Evolutionary conservation across 345 rosid species (phyloP).

Genomic region (Moringa oleifera): DNA sequence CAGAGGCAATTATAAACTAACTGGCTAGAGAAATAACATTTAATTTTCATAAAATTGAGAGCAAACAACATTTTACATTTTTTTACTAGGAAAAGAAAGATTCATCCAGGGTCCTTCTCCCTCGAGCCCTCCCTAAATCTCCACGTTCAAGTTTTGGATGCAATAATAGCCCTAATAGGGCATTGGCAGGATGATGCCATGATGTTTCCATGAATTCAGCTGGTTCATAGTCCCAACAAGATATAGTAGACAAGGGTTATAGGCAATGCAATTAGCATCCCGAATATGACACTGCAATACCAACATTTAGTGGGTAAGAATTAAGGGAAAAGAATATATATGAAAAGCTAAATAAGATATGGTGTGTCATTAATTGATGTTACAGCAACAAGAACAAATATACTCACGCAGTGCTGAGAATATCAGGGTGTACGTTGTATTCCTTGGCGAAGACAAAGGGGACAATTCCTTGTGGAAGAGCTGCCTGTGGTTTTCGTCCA

Average conservation of each 20-base stretch:
- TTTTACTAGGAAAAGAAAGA: slow-evolving; percentile 21
- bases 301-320: neutral
- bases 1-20: neutral
- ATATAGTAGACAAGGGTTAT: slow-evolving; percentile 94
- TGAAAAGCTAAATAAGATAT: neutral
- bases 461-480: slow-evolving; percentile 82
- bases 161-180: neutral
- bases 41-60: slow-evolving; percentile 18
- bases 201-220: too few relatives aligned
- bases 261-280: slow-evolving; percentile 96
- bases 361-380: too few relatives aligned
- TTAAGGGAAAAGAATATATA: slow-evolving; percentile 1
- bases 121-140: neutral
- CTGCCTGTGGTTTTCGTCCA: slow-evolving; percentile 43
- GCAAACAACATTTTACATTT: slow-evolving; percentile 39
- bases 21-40: slow-evolving; percentile 13
- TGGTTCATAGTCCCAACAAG: slow-evolving; percentile 56
- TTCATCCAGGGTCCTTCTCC: slow-evolving; percentile 8
- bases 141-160: neutral
- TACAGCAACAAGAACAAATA: neutral
- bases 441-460: slow-evolving; percentile 81
- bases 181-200: neutral
- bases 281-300: slow-evolving; percentile 82
- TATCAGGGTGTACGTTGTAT: slow-evolving; percentile 74
- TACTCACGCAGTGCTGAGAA: slow-evolving; percentile 66